Percentiles rank a stretch among this genome's conserved stretches.
Conservation (phyloP, 2,329 filamentous ascomycete species). For the Pseudohalonectria lignicola region DNA sequence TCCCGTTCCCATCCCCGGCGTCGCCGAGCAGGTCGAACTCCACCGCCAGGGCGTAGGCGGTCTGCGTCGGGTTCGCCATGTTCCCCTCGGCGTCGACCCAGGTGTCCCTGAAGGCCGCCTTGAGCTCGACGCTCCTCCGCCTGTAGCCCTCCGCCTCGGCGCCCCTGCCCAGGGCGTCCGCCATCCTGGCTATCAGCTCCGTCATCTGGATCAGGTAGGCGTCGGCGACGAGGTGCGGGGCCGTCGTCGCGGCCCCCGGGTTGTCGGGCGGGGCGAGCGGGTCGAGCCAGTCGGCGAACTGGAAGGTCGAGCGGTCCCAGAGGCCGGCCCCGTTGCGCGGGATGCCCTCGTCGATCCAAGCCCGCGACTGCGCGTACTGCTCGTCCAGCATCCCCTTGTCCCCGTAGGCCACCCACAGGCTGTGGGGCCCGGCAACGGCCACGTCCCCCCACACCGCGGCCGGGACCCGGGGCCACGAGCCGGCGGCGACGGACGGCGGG, state of each 20-base stretch:
- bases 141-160: slow-evolving; percentile 11
- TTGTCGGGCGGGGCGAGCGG: slow-evolving; percentile 22
- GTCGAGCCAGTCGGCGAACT: slow-evolving; percentile 28
- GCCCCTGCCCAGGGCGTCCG: slow-evolving; percentile 10
- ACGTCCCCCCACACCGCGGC: slow-evolving; percentile 17
- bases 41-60: slow-evolving; percentile 14
- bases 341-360: slow-evolving; percentile 17
- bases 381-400: slow-evolving; percentile 16
- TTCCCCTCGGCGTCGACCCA: slow-evolving; percentile 9
- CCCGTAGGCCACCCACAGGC: slow-evolving; percentile 15
- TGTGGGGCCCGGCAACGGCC: slow-evolving; percentile 16
- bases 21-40: slow-evolving; percentile 11
- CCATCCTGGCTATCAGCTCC: slow-evolving; percentile 13
- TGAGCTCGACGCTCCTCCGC: slow-evolving; percentile 6
- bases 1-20: background rate
- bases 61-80: slow-evolving; percentile 13
- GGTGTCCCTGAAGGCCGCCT: slow-evolving; percentile 16
- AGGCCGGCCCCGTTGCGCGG: slow-evolving; percentile 13
- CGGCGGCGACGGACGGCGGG: slow-evolving; percentile 13
- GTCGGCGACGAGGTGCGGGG: slow-evolving; percentile 22
- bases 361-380: slow-evolving; percentile 16
- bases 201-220: slow-evolving; percentile 25
- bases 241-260: slow-evolving; percentile 19
- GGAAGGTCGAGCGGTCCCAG: slow-evolving; percentile 12
- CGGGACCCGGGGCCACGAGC: background rate